Percentiles rank a stretch among this genome's conserved stretches.
Conservation (phyloP, 306 rosid species). For the Dalbergia cochinchinensis region DNA sequence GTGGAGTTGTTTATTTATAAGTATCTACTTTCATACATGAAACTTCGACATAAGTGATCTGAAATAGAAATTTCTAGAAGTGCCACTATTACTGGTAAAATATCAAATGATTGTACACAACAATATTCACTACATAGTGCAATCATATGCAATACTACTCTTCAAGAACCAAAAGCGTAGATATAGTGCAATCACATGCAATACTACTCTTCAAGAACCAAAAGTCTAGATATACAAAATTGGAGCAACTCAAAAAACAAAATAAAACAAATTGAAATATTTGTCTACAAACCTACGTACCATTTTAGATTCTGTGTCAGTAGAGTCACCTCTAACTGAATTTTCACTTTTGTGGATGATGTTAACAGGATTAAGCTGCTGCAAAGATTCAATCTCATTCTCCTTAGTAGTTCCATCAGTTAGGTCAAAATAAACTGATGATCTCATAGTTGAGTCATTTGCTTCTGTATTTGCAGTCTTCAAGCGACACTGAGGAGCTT, state of each 20-base stretch:
- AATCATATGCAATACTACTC: conserved; percentile 20
- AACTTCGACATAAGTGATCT: conserved; percentile 24
- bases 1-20: conserved; percentile 11
- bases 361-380: conserved; percentile 55
- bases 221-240: conserved; percentile 21
- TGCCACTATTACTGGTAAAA: conserved; percentile 22
- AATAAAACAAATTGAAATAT: conserved; percentile 30
- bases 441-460: conserved; percentile 48
- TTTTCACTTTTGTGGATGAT: conserved; percentile 47
- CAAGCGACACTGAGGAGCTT: conserved; percentile 51
- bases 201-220: conserved; percentile 31
- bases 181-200: conserved; percentile 6
- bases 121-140: background rate
- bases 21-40: conserved; percentile 7
- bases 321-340: conserved; percentile 48
- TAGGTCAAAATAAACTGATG: conserved; percentile 45
- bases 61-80: conserved; percentile 12
- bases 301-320: conserved; percentile 55
- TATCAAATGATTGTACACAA: conserved; percentile 23
- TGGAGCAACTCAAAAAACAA: conserved; percentile 38
- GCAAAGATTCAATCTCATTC: conserved; percentile 56
- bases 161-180: too few relatives aligned
- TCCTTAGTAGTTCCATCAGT: conserved; percentile 50
- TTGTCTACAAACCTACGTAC: conserved; percentile 53
- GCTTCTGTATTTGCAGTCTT: conserved; percentile 56